Base-by-base conservation (phyloP, 768 basidiomycete species). In the Holtermannia corniformis region DNA sequence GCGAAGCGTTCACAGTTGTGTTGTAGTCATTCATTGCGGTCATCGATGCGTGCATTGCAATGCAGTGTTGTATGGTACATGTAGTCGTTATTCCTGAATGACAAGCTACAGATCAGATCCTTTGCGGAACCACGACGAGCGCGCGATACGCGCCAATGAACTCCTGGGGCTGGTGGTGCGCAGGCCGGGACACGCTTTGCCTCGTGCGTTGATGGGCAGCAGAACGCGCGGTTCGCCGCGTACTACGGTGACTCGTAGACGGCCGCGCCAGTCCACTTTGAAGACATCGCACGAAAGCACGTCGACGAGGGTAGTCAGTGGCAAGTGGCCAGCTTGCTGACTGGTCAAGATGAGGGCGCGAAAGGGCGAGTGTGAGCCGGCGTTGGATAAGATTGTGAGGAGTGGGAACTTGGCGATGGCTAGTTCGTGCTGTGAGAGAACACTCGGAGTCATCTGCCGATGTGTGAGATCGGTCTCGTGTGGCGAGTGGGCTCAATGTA, bases 331-430 rank as follows among this genome's bases (percentile, higher is more conserved):
- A 27, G 67, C 64, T 44, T 57, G 57, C 3, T 14, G 7, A 16
- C 58, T 45, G 5, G 56, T 24, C 12, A 68, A 42, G 37, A 60
- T 46, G 10, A 68, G 45, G 2, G 45, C 54, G n/a, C 56, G 50
- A 12, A 59, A 50, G 19, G 59, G 50, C 3, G 56, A 49, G 5
- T 32, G 47, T 16, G 62, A 57, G 7, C 70, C 70, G 32, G 60
- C 63, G 58, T 72, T 72, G 19, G 59, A 58, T 21, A 72, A 48
- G 2, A 70, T 47, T 22, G 64, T 55, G 42, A 72, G 50, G 23
- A 72, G 51, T 11, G 68, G 71, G 7, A 61, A 47, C 54, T 72
- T 72, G 21, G 59, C 47, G 22, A 72, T 48, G 3, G 62, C 58
- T 19, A 72, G 51, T 56, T 64, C 51, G 61, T 61, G 32, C 53